Conservation (phyloP, 352 stramenopile species). For the Phytophthora palmivora region DNA sequence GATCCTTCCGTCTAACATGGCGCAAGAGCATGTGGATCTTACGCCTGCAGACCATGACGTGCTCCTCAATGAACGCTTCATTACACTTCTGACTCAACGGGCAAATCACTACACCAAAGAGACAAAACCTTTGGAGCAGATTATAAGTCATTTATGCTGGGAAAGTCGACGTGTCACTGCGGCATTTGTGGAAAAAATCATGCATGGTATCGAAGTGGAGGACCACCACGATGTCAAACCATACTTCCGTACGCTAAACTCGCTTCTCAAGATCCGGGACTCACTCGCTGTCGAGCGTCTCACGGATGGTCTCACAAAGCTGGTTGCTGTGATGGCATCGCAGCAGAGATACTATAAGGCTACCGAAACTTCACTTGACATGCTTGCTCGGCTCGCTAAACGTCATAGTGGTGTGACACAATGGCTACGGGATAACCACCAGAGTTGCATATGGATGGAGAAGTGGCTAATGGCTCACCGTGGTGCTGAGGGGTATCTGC, state of each 20-base stretch:
- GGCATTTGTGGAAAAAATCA: conserved; percentile 69
- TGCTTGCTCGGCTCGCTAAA: conserved; percentile 85
- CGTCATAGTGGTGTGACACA: conserved; percentile 63
- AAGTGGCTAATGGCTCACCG: conserved; percentile 83
- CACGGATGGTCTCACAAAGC: conserved; percentile 69
- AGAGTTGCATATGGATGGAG: conserved; percentile 82
- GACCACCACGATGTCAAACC: conserved; percentile 89
- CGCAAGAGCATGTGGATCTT: conserved; percentile 74
- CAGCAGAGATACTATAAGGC: conserved; percentile 90
- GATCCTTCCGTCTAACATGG: conserved; percentile 67
- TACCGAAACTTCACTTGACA: conserved; percentile 87
- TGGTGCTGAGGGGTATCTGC: conserved; percentile 67
- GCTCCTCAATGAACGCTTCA: conserved; percentile 76
- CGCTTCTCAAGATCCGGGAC: conserved; percentile 82
- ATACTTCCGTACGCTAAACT: conserved; percentile 89
- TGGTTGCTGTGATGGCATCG: conserved; percentile 82
- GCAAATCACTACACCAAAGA: conserved; percentile 80
- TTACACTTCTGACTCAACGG: conserved; percentile 78
- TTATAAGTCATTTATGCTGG: conserved; percentile 83
- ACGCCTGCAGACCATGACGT: conserved; percentile 66
- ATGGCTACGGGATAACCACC: conserved; percentile 74
- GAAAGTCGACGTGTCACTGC: conserved; percentile 69
- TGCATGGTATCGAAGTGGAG: conserved; percentile 77
- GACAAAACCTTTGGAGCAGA: conserved; percentile 81
- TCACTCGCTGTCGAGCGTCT: conserved; percentile 68